A percentile compares a stretch with the other conserved stretches of the same genome.
These are phyloP conservation scores for Hydrangea macrophylla DNA, from an alignment of 148 eudicot species.

Conservation along the genomic window DNA sequence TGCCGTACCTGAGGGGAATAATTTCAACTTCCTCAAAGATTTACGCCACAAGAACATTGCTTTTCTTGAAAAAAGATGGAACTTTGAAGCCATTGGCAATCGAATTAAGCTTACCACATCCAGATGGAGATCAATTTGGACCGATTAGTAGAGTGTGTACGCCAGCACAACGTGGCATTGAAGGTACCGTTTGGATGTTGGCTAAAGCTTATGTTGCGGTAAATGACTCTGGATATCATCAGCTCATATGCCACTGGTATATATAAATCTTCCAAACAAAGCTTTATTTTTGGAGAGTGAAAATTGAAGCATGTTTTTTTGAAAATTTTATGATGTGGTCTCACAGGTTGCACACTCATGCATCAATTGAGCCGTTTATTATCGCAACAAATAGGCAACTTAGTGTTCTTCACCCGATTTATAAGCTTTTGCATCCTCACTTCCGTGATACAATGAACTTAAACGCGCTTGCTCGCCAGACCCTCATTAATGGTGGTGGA, in stretches of 20 bases:
- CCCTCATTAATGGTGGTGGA: constrained; percentile 69
- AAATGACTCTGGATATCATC: constrained; percentile 76
- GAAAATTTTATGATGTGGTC: background rate
- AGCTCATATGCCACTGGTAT: constrained; percentile 87
- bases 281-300: background rate
- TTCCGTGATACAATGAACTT: constrained; percentile 73
- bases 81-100: constrained; percentile 72
- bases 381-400: constrained; percentile 79
- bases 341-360: constrained; percentile 73
- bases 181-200: constrained; percentile 67
- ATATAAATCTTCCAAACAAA: constrained; percentile 22
- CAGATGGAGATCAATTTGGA: constrained; percentile 50
- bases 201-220: constrained; percentile 89
- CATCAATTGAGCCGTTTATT: constrained; percentile 67
- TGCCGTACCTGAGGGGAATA: constrained; percentile 65
- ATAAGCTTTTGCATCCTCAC: constrained; percentile 82
- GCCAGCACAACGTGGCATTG: constrained; percentile 57
- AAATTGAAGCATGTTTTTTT: constrained; percentile 1
- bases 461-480: constrained; percentile 66
- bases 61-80: constrained; percentile 63
- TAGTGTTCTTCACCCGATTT: constrained; percentile 77
- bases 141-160: constrained; percentile 51
- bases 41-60: constrained; percentile 76
- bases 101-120: constrained; percentile 68
- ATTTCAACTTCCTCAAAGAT: constrained; percentile 51